Conservation (phyloP, 257 asterid genomes). For the Petrea volubilis region DNA sequence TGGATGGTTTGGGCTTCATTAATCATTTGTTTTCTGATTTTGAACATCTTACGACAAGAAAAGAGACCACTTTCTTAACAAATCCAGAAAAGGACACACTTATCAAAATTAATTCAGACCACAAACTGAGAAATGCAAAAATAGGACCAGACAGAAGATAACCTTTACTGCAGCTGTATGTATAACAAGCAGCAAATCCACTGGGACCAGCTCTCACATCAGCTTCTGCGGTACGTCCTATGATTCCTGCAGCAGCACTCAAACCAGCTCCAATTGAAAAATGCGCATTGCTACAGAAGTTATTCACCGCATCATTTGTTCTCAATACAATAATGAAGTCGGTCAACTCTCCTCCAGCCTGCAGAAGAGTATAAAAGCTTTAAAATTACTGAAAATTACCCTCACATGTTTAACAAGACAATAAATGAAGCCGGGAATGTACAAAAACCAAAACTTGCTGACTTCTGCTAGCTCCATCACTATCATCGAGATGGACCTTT, state of each 20-base stretch:
- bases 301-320: constrained; percentile 75
- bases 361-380: constrained; percentile 24
- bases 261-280: constrained; percentile 91
- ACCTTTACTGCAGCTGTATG: constrained; percentile 99
- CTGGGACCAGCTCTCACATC: constrained; percentile 77
- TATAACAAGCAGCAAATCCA: constrained; percentile 79
- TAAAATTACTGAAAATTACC: too few species aligned
- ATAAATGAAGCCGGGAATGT: background rate
- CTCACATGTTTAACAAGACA: background rate
- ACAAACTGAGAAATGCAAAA: background rate
- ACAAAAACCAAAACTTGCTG: background rate
- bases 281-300: constrained; percentile 74
- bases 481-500: background rate
- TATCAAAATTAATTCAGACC: background rate
- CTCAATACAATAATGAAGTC: constrained; percentile 87
- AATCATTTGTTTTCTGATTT: too few species aligned
- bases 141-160: constrained; percentile 5
- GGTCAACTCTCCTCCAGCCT: constrained; percentile 99
- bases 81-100: background rate
- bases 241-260: constrained; percentile 80
- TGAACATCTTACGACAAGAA: too few species aligned
- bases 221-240: constrained; percentile 98
- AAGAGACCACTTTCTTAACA: too few species aligned
- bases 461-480: constrained; percentile 1
- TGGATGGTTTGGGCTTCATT: too few species aligned